Percentiles rank a stretch among this genome's conserved stretches.
These are phyloP conservation scores for Flagelloscypha sp. DNA, from an alignment of 768 basidiomycete species.

Conservation along the genomic window DNA sequence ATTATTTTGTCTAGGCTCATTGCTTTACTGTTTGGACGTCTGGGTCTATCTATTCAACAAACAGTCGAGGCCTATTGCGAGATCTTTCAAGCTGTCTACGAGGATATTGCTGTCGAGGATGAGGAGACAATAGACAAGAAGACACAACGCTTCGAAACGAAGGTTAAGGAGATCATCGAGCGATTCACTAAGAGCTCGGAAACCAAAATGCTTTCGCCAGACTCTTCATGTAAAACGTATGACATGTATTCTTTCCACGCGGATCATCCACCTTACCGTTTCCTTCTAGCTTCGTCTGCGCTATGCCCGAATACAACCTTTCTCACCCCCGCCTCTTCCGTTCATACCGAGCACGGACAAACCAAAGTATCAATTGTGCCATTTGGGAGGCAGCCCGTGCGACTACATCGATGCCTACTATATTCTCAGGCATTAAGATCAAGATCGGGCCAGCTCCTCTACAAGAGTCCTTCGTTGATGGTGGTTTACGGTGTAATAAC, in stretches of 20 bases:
- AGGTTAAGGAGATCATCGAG: too few relatives aligned
- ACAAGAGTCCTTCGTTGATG: slow-evolving; percentile 1
- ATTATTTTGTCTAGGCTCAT: background rate
- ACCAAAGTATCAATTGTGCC: background rate
- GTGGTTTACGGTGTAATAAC: slow-evolving; percentile 2
- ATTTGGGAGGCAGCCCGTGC: slow-evolving; percentile 3
- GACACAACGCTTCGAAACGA: too few relatives aligned
- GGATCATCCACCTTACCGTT: too few relatives aligned
- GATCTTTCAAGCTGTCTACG: too few relatives aligned
- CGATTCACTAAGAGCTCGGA: too few relatives aligned
- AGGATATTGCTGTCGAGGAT: slow-evolving; percentile 3
- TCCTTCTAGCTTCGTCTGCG: slow-evolving; percentile 3
- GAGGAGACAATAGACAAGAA: too few relatives aligned
- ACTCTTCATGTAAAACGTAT: too few relatives aligned
- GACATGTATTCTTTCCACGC: too few relatives aligned
- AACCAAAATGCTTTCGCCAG: too few relatives aligned
- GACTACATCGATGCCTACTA: slow-evolving; percentile 8
- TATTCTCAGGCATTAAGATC: slow-evolving; percentile 7
- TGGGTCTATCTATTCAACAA: background rate
- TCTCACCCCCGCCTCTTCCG: background rate
- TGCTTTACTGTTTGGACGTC: background rate
- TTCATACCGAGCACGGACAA: background rate
- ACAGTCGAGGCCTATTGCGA: slow-evolving; percentile 3
- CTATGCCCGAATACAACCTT: slow-evolving; percentile 1
- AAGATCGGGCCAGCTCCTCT: background rate